Base-by-base conservation (phyloP, 108 stramenopile species). In the Stephanodiscus triporus region DNA sequence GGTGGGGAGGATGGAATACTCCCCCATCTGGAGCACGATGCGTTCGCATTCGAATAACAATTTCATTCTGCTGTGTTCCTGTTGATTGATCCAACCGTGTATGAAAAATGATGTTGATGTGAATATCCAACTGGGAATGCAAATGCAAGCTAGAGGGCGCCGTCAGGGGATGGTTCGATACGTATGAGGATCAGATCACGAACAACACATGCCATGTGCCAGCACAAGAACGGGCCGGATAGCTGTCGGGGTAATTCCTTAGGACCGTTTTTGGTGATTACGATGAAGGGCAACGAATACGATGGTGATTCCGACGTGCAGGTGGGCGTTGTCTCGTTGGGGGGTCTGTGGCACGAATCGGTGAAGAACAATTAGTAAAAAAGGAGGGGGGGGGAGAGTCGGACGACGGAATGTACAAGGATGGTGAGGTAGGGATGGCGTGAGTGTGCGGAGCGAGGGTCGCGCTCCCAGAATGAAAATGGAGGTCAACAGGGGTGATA, bases 131-230 rank as follows among this genome's bases (percentile, higher is more conserved):
- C 34, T 11, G 20, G 34, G 4, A 38, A n/a, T 59, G 58, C 19
- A 7, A 16, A 37, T 3, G 23, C 17, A 38, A 23, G 32, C 32
- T n/a, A 2, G 58, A 59, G 29, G 58, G 58, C 13, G 6, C 19
- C 34, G 14, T 59, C 19, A 36, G 34, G 11, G 59, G 36, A 63
- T 26, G 42, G 16, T 69, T 43, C 20, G 56, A 63, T 14, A 82
- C 16, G 17, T 78, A 84, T 34, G 75, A 73, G 43, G 58, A 51
- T 26, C 50, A 54, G 20, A 78, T 87, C 42, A 72, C 73, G 14
- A 76, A 80, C 11, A 61, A 73, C 22, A 73, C 22, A 88, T 88
- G 87, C 17, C 87, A 16, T 89, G 88, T 65, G 88, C 88, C 8
- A 32, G 48, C 30, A 74, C 48, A 16, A n/a, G 29, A 30, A 66